phyloP scores from a whole-genome alignment of 2,329 filamentous ascomycete genomes.

The Xylariaceae sp. region DNA sequence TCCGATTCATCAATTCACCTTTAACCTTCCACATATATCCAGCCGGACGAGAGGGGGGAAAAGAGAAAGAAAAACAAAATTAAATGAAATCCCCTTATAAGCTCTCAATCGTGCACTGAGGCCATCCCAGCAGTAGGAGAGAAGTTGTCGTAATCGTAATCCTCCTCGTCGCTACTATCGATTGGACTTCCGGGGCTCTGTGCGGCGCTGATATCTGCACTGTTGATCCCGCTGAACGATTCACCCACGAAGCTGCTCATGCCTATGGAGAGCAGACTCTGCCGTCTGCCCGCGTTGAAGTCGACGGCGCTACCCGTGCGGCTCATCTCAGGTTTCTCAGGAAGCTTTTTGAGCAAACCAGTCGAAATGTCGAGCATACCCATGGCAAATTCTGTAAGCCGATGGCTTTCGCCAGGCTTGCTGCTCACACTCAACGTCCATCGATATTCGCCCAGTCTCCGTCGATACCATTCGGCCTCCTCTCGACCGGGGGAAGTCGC shows the following conservation, averaged over 20 bases:
- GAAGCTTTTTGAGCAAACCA: slow-evolving; percentile 71
- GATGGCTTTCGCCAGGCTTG: slow-evolving; percentile 67
- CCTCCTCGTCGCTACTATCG: slow-evolving; percentile 61
- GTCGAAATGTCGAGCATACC: slow-evolving; percentile 78
- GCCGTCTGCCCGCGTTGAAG: slow-evolving; percentile 49
- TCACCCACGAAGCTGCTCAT: slow-evolving; percentile 39
- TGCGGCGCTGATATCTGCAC: slow-evolving; percentile 56
- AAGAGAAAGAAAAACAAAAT: neutral
- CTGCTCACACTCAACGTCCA: slow-evolving; percentile 92
- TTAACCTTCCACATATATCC: neutral
- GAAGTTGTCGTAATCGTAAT: slow-evolving; percentile 61
- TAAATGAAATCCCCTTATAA: neutral
- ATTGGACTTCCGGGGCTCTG: slow-evolving; percentile 59
- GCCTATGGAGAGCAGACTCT: slow-evolving; percentile 48
- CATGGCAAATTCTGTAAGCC: slow-evolving; percentile 74
- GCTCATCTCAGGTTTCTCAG: slow-evolving; percentile 73
- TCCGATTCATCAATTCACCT: slow-evolving; percentile 26
- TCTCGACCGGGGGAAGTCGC: slow-evolving; percentile 86
- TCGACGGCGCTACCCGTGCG: slow-evolving; percentile 59
- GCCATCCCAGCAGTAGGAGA: slow-evolving; percentile 46
- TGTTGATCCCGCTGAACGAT: slow-evolving; percentile 53
- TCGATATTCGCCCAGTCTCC: slow-evolving; percentile 84
- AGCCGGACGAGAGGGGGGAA: neutral
- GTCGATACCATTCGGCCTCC: slow-evolving; percentile 91
- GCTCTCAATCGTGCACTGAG: slow-evolving; percentile 38